Evolutionary conservation across 2,329 filamentous ascomycete genomes (phyloP).

Genomic region (Triangularia setosa): DNA sequence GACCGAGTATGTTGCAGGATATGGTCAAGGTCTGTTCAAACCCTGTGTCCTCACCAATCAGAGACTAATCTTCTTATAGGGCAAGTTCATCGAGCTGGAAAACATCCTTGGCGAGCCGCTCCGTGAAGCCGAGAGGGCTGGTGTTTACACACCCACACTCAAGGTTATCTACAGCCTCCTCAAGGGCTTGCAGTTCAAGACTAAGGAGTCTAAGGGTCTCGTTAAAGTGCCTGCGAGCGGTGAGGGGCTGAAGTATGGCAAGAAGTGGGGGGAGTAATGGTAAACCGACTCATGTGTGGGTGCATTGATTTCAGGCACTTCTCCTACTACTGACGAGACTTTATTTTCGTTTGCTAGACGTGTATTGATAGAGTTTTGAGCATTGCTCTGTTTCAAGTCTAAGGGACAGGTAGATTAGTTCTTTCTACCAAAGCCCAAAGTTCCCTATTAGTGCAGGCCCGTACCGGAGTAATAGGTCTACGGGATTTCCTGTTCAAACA

Average conservation of each 20-base stretch:
- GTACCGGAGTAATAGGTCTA: too few species aligned
- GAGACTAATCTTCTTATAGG: conserved; percentile 20
- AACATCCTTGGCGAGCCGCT: conserved; percentile 55
- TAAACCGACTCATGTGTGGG: too few species aligned
- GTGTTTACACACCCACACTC: conserved; percentile 48
- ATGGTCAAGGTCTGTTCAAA: conserved; percentile 36
- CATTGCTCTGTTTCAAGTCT: too few species aligned
- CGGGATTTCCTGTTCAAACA: too few species aligned
- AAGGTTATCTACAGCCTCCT: conserved; percentile 45
- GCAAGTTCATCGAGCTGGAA: conserved; percentile 54
- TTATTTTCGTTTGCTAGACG: too few species aligned
- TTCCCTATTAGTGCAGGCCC: too few species aligned
- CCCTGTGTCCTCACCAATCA: background rate
- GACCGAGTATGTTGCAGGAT: conserved; percentile 53
- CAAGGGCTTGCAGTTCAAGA: conserved; percentile 45
- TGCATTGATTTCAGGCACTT: too few species aligned
- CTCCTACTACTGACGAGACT: too few species aligned
- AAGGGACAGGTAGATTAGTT: too few species aligned
- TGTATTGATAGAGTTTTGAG: too few species aligned
- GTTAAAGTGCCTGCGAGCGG: conserved; percentile 22
- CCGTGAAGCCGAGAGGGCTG: conserved; percentile 43
- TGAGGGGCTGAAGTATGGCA: conserved; percentile 21
- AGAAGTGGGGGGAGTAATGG: background rate
- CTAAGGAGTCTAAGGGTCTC: conserved; percentile 42
- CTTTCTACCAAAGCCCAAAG: too few species aligned